Conservation (phyloP, 2,329 filamentous ascomycete species). For the Huntiella abstrusa region DNA sequence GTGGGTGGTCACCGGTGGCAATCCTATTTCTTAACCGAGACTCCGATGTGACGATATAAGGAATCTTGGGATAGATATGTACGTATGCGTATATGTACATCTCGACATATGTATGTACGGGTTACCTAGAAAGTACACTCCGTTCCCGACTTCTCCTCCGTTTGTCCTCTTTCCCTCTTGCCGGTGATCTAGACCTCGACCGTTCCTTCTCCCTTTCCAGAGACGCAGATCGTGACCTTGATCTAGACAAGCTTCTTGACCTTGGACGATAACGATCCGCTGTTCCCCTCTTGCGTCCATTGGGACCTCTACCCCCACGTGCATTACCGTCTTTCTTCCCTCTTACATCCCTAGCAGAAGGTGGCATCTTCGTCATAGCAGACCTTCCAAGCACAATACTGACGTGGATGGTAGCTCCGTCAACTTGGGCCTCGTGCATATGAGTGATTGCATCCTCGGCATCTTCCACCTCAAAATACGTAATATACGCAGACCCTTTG, state of each 20-base stretch:
- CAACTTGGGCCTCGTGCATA: constrained; percentile 95
- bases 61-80: background rate
- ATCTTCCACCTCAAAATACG: constrained; percentile 57
- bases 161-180: no score
- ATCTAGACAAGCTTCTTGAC: no score
- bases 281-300: background rate
- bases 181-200: no score
- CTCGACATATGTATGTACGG: background rate
- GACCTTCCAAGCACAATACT: constrained; percentile 44
- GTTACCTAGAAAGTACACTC: background rate
- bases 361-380: constrained; percentile 33
- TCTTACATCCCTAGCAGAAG: constrained; percentile 27
- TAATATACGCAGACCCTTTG: constrained; percentile 80
- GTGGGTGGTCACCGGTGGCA: no score
- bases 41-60: no score
- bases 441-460: constrained; percentile 80
- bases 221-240: no score
- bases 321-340: constrained; percentile 10
- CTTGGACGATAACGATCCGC: background rate
- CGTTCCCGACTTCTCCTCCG: no score
- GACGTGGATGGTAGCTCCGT: constrained; percentile 66
- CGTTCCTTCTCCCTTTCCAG: no score
- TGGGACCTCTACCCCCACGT: constrained; percentile 15
- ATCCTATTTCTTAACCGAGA: no score
- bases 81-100: background rate